Conservation (phyloP, 192 early-diverging fungal species). For the Podila epicladia region DNA sequence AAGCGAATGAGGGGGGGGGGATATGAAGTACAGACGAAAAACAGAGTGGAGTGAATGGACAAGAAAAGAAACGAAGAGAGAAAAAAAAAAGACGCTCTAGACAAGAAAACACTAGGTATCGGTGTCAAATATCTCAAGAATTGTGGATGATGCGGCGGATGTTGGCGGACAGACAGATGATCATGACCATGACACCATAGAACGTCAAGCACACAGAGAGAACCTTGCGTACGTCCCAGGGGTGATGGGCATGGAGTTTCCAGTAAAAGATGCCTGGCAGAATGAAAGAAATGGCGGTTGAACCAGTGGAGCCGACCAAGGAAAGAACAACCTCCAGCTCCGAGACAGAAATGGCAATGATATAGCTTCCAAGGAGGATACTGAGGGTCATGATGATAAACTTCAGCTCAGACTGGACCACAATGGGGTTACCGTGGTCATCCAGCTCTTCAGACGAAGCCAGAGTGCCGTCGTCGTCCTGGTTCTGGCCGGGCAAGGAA, state of each 20-base stretch:
- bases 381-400: conserved; percentile 71
- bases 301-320: conserved; percentile 97
- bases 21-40: too few species aligned
- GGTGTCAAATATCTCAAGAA: conserved; percentile 2
- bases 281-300: conserved; percentile 96
- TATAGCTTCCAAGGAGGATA: conserved; percentile 75
- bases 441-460: conserved; percentile 7
- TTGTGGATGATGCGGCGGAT: conserved; percentile 49
- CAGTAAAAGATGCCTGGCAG: conserved; percentile 94
- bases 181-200: conserved; percentile 84
- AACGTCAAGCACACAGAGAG: conserved; percentile 65
- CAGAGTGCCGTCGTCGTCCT: neutral
- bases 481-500: conserved; percentile 8
- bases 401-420: conserved; percentile 60
- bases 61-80: neutral
- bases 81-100: neutral
- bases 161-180: conserved; percentile 80
- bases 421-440: conserved; percentile 25
- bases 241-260: conserved; percentile 73
- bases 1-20: too few species aligned
- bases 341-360: conserved; percentile 79
- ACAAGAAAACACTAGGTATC: too few species aligned
- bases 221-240: conserved; percentile 74
- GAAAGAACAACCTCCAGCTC: conserved; percentile 86
- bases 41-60: too few species aligned